phyloP scores from a whole-genome alignment of 495 filamentous ascomycete species.

The Saxophila tyrrhenica region DNA sequence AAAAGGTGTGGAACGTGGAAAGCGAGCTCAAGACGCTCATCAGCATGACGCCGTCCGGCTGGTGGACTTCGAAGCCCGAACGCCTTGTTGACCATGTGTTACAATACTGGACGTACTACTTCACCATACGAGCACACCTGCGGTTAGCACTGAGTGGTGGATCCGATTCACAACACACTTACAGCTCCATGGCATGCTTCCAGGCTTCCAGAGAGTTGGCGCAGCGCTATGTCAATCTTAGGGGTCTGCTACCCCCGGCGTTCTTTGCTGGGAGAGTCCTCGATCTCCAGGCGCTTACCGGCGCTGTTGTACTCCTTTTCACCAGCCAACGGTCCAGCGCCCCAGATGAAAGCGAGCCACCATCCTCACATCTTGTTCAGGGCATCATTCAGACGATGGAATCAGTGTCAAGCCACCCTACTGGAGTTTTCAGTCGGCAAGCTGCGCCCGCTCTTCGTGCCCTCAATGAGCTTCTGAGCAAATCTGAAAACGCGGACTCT shows the following conservation, averaged over 20 bases:
- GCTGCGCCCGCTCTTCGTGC: not conserved
- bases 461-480: not conserved
- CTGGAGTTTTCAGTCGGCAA: not conserved
- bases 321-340: not conserved
- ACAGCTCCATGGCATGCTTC: constrained; percentile 23
- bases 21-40: constrained; percentile 22
- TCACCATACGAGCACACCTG: constrained; percentile 25
- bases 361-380: not conserved
- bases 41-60: constrained; percentile 20
- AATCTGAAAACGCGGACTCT: not conserved
- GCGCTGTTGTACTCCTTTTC: constrained; percentile 22
- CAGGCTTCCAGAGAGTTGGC: constrained; percentile 24
- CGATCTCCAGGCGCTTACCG: constrained; percentile 29
- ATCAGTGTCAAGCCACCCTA: not conserved
- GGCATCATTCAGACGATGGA: not conserved
- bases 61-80: constrained; percentile 18
- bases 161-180: constrained; percentile 13
- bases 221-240: constrained; percentile 21
- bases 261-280: constrained; percentile 25
- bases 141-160: constrained; percentile 25
- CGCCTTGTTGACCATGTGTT: constrained; percentile 21
- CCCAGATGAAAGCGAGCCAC: not conserved
- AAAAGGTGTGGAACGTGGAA: constrained; percentile 16
- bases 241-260: constrained; percentile 19
- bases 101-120: constrained; percentile 25